These are phyloP conservation scores for Physcia stellaris DNA, from an alignment of 495 filamentous ascomycete species.

Conservation along the genomic window DNA sequence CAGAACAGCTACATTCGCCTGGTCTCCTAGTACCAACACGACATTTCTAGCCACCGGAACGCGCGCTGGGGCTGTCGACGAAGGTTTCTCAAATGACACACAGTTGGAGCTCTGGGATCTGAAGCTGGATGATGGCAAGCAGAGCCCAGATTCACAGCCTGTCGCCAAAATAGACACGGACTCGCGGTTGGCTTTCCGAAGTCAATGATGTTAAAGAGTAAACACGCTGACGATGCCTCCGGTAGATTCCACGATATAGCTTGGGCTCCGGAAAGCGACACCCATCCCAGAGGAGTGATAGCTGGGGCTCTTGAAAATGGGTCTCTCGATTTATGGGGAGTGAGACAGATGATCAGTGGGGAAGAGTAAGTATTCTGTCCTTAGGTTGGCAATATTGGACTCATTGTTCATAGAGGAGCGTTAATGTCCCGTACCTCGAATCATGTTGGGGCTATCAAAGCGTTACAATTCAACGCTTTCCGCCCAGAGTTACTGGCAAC, in stretches of 20 bases:
- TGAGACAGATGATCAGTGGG: slow-evolving; percentile 63
- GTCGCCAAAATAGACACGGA: slow-evolving; percentile 73
- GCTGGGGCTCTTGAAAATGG: slow-evolving; percentile 94
- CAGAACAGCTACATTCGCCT: slow-evolving; percentile 91
- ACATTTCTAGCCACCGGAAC: slow-evolving; percentile 92
- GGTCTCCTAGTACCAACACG: slow-evolving; percentile 64
- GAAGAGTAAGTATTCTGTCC: slow-evolving; percentile 28
- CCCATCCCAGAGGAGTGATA: slow-evolving; percentile 70
- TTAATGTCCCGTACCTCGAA: slow-evolving; percentile 81
- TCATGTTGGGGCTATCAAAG: slow-evolving; percentile 85
- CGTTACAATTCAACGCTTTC: slow-evolving; percentile 95
- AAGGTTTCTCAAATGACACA: slow-evolving; percentile 94
- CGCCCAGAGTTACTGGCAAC: slow-evolving; percentile 84
- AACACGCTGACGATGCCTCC: background rate
- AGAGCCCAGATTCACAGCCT: slow-evolving; percentile 72
- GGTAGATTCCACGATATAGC: slow-evolving; percentile 91
- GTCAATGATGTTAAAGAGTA: no score
- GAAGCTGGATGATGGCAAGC: slow-evolving; percentile 55
- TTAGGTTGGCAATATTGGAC: background rate
- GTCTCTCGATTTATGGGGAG: slow-evolving; percentile 91
- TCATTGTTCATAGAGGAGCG: slow-evolving; percentile 41
- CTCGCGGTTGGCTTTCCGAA: slow-evolving; percentile 57
- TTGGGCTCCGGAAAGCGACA: slow-evolving; percentile 70
- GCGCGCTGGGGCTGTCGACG: slow-evolving; percentile 84
- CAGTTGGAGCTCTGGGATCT: slow-evolving; percentile 96